phyloP scores from a whole-genome alignment of 2,329 filamentous ascomycete species.

The Penicillium sp. region DNA sequence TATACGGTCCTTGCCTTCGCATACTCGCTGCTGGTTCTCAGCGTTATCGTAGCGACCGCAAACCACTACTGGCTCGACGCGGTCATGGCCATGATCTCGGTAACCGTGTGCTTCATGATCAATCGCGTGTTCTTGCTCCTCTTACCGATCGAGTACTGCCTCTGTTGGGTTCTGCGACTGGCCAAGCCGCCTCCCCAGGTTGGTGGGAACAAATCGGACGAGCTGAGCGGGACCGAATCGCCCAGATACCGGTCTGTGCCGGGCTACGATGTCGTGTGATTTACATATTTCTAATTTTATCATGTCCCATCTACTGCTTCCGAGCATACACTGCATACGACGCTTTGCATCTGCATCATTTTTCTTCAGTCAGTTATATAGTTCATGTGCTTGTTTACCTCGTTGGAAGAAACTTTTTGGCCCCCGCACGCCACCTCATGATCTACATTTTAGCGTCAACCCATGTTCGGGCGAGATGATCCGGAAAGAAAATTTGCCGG shows the following conservation, averaged over 20 bases:
- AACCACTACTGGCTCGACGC: slow-evolving; percentile 63
- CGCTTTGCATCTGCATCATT: not conserved
- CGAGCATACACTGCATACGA: not conserved
- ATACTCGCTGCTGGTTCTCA: slow-evolving; percentile 54
- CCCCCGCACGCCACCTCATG: not conserved
- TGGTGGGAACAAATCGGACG: slow-evolving; percentile 1
- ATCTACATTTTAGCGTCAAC: not conserved
- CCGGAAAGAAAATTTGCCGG: not conserved
- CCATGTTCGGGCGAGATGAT: not conserved
- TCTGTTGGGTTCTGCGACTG: slow-evolving; percentile 52
- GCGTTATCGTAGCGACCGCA: slow-evolving; percentile 59
- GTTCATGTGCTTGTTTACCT: not conserved
- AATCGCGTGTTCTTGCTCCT: slow-evolving; percentile 56
- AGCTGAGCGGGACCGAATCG: not conserved
- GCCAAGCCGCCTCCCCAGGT: slow-evolving; percentile 49
- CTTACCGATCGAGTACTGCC: slow-evolving; percentile 54
- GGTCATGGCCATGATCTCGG: slow-evolving; percentile 52
- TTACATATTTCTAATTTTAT: not conserved
- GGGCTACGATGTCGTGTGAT: slow-evolving; percentile 4
- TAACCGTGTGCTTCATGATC: slow-evolving; percentile 49
- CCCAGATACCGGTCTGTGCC: not conserved
- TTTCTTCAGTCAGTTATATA: not conserved
- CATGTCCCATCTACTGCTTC: not conserved
- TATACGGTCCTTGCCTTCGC: slow-evolving; percentile 51
- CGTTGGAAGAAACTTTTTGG: not conserved